phyloP scores from a whole-genome alignment of 192 early-diverging fungal genomes.

The Chytriomyces hyalinus region DNA sequence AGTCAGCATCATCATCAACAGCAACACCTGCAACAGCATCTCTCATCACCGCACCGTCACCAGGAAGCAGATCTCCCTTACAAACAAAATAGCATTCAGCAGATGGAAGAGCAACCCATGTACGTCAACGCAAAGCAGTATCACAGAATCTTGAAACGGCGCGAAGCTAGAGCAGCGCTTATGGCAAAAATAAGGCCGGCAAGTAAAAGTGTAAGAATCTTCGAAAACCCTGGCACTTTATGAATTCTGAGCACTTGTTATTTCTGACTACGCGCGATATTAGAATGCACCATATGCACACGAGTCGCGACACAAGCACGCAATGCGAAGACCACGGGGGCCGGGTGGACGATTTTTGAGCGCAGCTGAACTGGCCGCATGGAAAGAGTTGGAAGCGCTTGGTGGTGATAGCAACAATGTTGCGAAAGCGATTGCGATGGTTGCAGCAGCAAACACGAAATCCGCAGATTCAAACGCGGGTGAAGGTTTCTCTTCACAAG shows the following conservation, averaged over 20 bases:
- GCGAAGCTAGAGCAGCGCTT: slow-evolving; percentile 73
- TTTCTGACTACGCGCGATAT: too few species aligned
- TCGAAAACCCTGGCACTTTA: too few species aligned
- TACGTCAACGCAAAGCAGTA: slow-evolving; percentile 99
- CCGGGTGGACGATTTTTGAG: slow-evolving; percentile 96
- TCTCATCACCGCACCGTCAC: not conserved
- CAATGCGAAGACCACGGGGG: slow-evolving; percentile 95
- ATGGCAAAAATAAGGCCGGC: slow-evolving; percentile 18
- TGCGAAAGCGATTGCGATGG: slow-evolving; percentile 22
- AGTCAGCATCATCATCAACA: not conserved
- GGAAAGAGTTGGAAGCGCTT: slow-evolving; percentile 46
- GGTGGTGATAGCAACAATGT: slow-evolving; percentile 1
- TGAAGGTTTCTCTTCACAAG: too few species aligned
- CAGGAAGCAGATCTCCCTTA: not conserved
- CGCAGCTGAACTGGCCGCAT: slow-evolving; percentile 67
- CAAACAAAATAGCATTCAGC: not conserved
- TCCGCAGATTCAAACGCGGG: not conserved
- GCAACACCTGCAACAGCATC: not conserved
- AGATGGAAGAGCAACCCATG: slow-evolving; percentile 74
- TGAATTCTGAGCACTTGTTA: too few species aligned
- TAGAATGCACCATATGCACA: slow-evolving; percentile 74
- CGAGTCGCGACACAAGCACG: slow-evolving; percentile 96
- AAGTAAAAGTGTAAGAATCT: slow-evolving; percentile 53
- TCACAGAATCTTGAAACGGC: slow-evolving; percentile 92
- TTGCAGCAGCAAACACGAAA: slow-evolving; percentile 3